These are phyloP conservation scores for Plantago major DNA, from an alignment of 257 asterid species.

Conservation along the genomic window DNA sequence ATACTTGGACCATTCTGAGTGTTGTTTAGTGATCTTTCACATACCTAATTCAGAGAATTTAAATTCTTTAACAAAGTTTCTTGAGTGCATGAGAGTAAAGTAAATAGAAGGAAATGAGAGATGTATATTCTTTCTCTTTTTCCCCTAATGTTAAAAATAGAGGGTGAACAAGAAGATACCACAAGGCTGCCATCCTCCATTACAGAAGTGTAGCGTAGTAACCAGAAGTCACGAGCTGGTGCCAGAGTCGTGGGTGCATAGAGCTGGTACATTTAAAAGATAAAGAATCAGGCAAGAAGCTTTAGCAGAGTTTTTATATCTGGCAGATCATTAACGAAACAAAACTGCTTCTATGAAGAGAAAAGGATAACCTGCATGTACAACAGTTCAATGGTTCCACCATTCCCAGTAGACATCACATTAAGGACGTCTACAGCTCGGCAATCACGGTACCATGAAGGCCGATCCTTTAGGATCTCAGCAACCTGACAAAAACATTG, in stretches of 20 bases:
- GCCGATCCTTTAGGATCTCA: slow-evolving; percentile 92
- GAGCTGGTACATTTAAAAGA: slow-evolving; percentile 41
- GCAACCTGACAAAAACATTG: slow-evolving; percentile 59
- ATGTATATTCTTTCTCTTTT: background rate
- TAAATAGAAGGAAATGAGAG: background rate
- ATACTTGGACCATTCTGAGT: slow-evolving; percentile 94
- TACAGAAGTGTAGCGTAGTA: slow-evolving; percentile 84
- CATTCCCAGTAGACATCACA: slow-evolving; percentile 78
- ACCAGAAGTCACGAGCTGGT: slow-evolving; percentile 97
- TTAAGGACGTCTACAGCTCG: slow-evolving; percentile 86
- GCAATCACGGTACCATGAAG: slow-evolving; percentile 96
- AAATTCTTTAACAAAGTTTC: background rate
- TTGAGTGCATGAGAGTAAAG: background rate
- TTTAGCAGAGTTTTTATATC: background rate
- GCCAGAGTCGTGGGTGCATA: slow-evolving; percentile 92
- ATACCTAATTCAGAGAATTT: slow-evolving; percentile 38
- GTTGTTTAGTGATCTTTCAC: slow-evolving; percentile 94
- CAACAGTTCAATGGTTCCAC: slow-evolving; percentile 94
- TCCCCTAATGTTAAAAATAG: background rate
- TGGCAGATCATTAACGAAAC: background rate
- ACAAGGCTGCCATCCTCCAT: slow-evolving; percentile 99
- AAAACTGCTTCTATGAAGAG: background rate
- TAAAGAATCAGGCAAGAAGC: slow-evolving; percentile 7
- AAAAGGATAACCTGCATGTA: slow-evolving; percentile 75
- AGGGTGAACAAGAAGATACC: slow-evolving; percentile 26